These are phyloP conservation scores for Aspergillus phoenicis DNA, from an alignment of 2,329 filamentous ascomycete genomes.

Conservation along the genomic window DNA sequence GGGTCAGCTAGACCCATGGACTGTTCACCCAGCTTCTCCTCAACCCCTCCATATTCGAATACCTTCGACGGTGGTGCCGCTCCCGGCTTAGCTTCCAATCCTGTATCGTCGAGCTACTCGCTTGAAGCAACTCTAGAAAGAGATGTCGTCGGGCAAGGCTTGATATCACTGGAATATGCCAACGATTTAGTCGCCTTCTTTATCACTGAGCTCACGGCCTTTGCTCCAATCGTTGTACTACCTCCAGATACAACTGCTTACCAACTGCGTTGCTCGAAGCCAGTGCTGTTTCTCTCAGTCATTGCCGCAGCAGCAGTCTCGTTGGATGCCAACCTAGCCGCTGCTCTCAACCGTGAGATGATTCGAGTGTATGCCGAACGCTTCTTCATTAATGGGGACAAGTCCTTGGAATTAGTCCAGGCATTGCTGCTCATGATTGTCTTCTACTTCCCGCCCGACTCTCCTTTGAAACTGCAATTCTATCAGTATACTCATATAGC, in stretches of 20 bases:
- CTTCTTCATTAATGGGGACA: slow-evolving; percentile 54
- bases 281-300: slow-evolving; percentile 70
- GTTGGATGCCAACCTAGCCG: slow-evolving; percentile 48
- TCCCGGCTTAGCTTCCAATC: slow-evolving; percentile 24
- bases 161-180: slow-evolving; percentile 36
- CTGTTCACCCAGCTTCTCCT: slow-evolving; percentile 28
- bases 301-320: slow-evolving; percentile 67
- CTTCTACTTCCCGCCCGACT: slow-evolving; percentile 54
- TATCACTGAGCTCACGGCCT: slow-evolving; percentile 32
- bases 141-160: slow-evolving; percentile 37
- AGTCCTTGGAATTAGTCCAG: slow-evolving; percentile 56
- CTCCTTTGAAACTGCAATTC: slow-evolving; percentile 52
- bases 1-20: slow-evolving; percentile 27
- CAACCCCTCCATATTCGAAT: slow-evolving; percentile 21
- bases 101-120: slow-evolving; percentile 22
- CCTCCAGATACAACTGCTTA: slow-evolving; percentile 32
- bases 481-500: slow-evolving; percentile 58
- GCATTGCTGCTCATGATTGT: slow-evolving; percentile 52
- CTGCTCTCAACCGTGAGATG: slow-evolving; percentile 51
- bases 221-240: slow-evolving; percentile 36
- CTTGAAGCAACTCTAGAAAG: slow-evolving; percentile 21
- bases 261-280: slow-evolving; percentile 50
- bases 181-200: slow-evolving; percentile 36
- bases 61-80: slow-evolving; percentile 24
- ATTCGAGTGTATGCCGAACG: slow-evolving; percentile 52